Evolutionary conservation across 1,139 yeast species (phyloP).

Genomic region (Starmera stellimalicola): DNA sequence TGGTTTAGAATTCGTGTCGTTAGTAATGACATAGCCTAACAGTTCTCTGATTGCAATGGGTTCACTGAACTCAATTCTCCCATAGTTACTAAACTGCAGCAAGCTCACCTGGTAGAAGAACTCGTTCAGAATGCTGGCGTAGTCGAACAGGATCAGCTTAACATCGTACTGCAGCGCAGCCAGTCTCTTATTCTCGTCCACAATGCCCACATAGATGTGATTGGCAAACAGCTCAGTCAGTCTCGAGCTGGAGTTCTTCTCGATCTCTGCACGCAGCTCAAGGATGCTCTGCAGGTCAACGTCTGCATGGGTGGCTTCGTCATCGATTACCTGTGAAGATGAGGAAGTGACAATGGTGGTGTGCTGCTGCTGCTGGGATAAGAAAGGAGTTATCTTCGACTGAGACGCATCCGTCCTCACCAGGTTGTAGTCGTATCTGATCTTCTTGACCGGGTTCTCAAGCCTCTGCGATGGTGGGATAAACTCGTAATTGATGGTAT

Average conservation of each 20-base stretch:
- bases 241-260: slow-evolving; percentile 35
- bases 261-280: slow-evolving; percentile 43
- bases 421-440: slow-evolving; percentile 48
- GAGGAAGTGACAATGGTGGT: neutral
- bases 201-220: slow-evolving; percentile 73
- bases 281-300: slow-evolving; percentile 54
- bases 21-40: slow-evolving; percentile 7
- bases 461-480: slow-evolving; percentile 6
- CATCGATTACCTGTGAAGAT: slow-evolving; percentile 1
- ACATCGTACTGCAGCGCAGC: slow-evolving; percentile 82
- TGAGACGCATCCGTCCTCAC: slow-evolving; percentile 73
- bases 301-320: slow-evolving; percentile 18
- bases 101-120: slow-evolving; percentile 76
- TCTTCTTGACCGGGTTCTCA: slow-evolving; percentile 14
- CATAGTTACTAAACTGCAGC: slow-evolving; percentile 76
- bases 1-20: slow-evolving; percentile 7
- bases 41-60: slow-evolving; percentile 20
- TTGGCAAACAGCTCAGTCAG: slow-evolving; percentile 63
- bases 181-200: slow-evolving; percentile 59
- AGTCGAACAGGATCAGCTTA: slow-evolving; percentile 69
- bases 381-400: slow-evolving; percentile 40
- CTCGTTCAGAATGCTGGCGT: slow-evolving; percentile 58
- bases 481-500: slow-evolving; percentile 8
- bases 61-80: slow-evolving; percentile 40
- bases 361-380: slow-evolving; percentile 19